These are phyloP conservation scores for Zoysia japonica DNA, from an alignment of 176 grass and related monocot species.

Conservation along the genomic window DNA sequence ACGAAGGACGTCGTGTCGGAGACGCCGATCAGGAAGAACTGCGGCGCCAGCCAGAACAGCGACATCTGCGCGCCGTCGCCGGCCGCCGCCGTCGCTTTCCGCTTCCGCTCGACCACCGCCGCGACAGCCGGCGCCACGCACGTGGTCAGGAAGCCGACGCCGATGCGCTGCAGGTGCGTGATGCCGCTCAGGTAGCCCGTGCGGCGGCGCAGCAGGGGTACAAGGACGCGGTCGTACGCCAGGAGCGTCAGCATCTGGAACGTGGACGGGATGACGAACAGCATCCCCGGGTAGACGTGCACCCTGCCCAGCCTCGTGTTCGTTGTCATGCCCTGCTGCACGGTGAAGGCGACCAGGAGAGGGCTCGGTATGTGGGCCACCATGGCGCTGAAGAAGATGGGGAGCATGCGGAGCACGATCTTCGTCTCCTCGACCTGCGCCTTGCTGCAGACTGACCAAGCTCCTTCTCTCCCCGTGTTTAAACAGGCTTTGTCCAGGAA, in stretches of 20 bases:
- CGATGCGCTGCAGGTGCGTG: constrained; percentile 46
- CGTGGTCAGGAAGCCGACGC: constrained; percentile 30
- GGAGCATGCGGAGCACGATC: constrained; percentile 47
- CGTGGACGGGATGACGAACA: constrained; percentile 48
- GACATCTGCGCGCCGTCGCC: constrained; percentile 40
- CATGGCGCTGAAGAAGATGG: constrained; percentile 46
- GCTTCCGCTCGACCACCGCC: constrained; percentile 41
- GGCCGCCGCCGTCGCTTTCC: neutral
- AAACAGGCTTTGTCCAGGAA: constrained; percentile 58
- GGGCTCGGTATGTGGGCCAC: constrained; percentile 29
- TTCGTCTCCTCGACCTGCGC: constrained; percentile 60
- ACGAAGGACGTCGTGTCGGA: constrained; percentile 56
- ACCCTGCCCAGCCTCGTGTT: constrained; percentile 52
- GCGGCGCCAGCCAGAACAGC: constrained; percentile 46
- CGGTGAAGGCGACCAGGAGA: constrained; percentile 48
- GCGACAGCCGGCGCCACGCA: constrained; percentile 6
- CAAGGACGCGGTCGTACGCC: constrained; percentile 42
- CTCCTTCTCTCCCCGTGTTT: constrained; percentile 8
- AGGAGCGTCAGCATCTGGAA: constrained; percentile 55
- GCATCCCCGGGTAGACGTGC: constrained; percentile 44
- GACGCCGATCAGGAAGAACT: constrained; percentile 55
- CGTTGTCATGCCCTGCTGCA: constrained; percentile 54
- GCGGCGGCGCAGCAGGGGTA: constrained; percentile 33
- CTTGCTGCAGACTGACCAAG: constrained; percentile 49
- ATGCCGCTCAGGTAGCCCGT: constrained; percentile 41